Evolutionary conservation across 805 yeast genomes (phyloP).

Genomic region (Hanseniaspora lindneri): DNA sequence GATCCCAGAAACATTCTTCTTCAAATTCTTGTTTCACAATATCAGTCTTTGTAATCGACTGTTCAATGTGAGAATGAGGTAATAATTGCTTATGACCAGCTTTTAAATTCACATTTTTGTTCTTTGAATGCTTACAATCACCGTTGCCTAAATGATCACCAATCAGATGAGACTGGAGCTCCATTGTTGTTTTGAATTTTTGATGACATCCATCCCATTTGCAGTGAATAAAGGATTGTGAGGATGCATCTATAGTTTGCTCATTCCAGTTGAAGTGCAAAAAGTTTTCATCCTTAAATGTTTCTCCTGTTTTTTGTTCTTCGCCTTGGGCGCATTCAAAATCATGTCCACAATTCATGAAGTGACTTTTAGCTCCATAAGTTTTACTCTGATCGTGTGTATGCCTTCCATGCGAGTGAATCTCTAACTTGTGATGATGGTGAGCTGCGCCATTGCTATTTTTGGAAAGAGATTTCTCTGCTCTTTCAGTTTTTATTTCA

Average conservation of each 20-base stretch:
- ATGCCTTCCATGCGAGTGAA: conserved; percentile 27
- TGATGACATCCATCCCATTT: conserved; percentile 58
- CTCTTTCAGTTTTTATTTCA: neutral
- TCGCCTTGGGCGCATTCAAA: neutral
- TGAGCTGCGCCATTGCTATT: conserved; percentile 19
- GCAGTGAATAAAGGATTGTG: conserved; percentile 34
- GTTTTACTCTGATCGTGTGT: neutral
- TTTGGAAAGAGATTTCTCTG: neutral
- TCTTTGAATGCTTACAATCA: conserved; percentile 2
- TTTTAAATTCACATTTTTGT: neutral
- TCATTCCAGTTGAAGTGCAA: conserved; percentile 13
- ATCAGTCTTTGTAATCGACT: neutral
- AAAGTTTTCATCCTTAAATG: conserved; percentile 34
- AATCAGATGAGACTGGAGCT: conserved; percentile 42
- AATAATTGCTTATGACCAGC: conserved; percentile 9
- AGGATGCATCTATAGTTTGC: neutral
- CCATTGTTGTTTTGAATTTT: conserved; percentile 30
- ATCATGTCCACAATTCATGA: conserved; percentile 2
- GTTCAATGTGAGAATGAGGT: conserved; percentile 13
- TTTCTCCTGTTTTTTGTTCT: conserved; percentile 22
- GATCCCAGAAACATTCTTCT: conserved; percentile 56
- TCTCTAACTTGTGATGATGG: conserved; percentile 32
- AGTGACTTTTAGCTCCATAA: neutral
- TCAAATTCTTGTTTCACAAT: conserved; percentile 17
- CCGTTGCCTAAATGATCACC: conserved; percentile 35